Evolutionary conservation across 257 asterid genomes (phyloP), one percentile per base, ranked within the genome.

Genomic region (Solanum pinnatisectum): DNA sequence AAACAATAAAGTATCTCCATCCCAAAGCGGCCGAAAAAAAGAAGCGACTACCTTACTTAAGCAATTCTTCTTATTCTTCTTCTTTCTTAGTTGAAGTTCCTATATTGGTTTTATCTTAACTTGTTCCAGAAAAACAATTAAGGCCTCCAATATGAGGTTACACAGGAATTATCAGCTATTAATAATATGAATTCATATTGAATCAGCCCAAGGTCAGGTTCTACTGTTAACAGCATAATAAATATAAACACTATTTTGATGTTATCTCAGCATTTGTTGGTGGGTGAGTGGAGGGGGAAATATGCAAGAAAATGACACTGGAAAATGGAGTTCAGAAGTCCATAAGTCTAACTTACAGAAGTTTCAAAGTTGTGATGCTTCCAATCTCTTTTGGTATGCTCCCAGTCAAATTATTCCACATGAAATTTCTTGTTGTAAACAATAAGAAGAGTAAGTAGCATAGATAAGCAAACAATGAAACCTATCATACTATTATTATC

Each of bases 391-490:
- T 91, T 35, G 92, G 94, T 83, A 92, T 90, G 87, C 63, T 84
- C 82, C 93, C 94, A 56, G 87, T 88, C 82, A 92, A 88, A n/a
- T 89, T 83, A 88, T 92, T 92, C 94, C 94, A 92, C 94, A 91
- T 92, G 89, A 92, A 92, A 87, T 91, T 88, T 87, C 94, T 92
- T 83, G 86, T 46, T 60, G 83, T 74, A 37, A 73, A 39, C 35
- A 87, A 27, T 39, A 40, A 20, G 52, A 86, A 42, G 84, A 70
- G 49, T 86, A 30, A 92, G 89, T 88, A 79, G 36, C 56, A 59
- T 44, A 42, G 87, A n/a, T 25, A 33, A 65, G 35, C 2, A 27
- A 60, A 78, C 33, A 77, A 85, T 81, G 85, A 46, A 67, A 71
- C 40, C 37, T 32, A 83, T 49, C 39, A 32, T 42, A 33, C 36